phyloP scores from a whole-genome alignment of 208 protist genomes.

The Crithidia expoeki region DNA sequence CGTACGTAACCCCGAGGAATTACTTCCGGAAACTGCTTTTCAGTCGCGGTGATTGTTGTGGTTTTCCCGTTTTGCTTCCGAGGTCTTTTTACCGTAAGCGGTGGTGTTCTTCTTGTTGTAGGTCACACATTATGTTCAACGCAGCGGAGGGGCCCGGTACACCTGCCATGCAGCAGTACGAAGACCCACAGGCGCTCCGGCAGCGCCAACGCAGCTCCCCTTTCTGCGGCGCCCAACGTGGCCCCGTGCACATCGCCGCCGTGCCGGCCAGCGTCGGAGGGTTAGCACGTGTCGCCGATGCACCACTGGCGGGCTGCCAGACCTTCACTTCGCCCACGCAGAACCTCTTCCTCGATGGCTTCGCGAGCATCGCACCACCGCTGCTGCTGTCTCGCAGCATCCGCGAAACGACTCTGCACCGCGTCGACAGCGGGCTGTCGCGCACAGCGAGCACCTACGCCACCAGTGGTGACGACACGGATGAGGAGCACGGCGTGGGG shows the following conservation, averaged over 20 bases:
- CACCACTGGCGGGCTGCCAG: background rate
- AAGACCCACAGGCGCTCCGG: background rate
- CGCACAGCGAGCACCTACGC: conserved; percentile 16
- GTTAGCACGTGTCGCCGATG: background rate
- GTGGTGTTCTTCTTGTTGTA: too few species aligned
- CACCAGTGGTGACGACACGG: conserved; percentile 14
- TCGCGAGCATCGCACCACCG: conserved; percentile 2
- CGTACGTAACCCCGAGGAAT: too few species aligned
- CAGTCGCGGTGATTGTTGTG: too few species aligned
- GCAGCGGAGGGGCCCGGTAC: background rate
- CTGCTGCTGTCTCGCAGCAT: conserved; percentile 40
- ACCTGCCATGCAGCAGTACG: background rate
- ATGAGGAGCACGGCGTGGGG: conserved; percentile 9
- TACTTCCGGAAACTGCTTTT: too few species aligned
- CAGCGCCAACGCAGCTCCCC: conserved; percentile 18
- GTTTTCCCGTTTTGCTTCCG: too few species aligned
- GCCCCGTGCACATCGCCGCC: conserved; percentile 1
- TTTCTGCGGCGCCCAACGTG: background rate
- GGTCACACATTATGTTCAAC: too few species aligned
- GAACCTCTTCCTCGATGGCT: background rate
- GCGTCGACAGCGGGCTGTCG: conserved; percentile 3
- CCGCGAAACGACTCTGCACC: conserved; percentile 17
- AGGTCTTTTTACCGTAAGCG: too few species aligned
- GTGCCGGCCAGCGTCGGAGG: conserved; percentile 5
- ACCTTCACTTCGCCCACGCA: conserved; percentile 2